phyloP scores from a whole-genome alignment of 345 rosid species.

The Angophora floribunda region DNA sequence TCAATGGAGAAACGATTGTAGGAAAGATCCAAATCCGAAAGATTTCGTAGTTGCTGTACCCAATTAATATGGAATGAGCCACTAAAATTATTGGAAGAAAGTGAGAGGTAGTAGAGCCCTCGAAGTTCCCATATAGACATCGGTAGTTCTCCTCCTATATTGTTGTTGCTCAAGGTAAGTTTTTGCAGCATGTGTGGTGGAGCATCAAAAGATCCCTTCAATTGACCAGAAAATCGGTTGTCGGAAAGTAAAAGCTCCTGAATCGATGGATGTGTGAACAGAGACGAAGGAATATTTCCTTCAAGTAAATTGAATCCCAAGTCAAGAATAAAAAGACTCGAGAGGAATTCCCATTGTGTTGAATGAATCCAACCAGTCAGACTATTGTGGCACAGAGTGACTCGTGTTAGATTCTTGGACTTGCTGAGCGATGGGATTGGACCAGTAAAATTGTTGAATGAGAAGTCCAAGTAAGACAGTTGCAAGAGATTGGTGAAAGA shows the following conservation, averaged over 20 bases:
- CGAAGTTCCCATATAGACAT: not conserved
- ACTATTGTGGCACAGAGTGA: constrained; percentile 7
- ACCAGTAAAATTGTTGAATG: constrained; percentile 17
- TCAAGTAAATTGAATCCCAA: constrained; percentile 8
- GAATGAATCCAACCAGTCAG: constrained; percentile 13
- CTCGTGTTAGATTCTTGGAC: constrained; percentile 1
- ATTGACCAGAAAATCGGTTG: constrained; percentile 14
- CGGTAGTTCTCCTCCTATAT: constrained; percentile 20
- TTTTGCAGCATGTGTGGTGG: not conserved
- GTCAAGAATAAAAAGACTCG: constrained; percentile 9
- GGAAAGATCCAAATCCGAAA: constrained; percentile 18
- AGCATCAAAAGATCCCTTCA: not conserved
- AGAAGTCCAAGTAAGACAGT: constrained; percentile 19
- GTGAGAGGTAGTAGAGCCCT: constrained; percentile 4
- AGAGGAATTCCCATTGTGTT: constrained; percentile 11
- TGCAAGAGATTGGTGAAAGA: constrained; percentile 9
- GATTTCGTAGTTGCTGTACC: constrained; percentile 8
- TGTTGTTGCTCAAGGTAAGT: constrained; percentile 28
- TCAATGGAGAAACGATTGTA: constrained; percentile 15
- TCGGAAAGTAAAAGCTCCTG: not conserved
- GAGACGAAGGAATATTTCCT: constrained; percentile 18
- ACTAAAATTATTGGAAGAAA: constrained; percentile 31
- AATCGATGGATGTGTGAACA: constrained; percentile 3
- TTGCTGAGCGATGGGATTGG: constrained; percentile 8
- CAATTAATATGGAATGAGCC: constrained; percentile 11